Conservation (phyloP, 2,329 filamentous ascomycete species). For the Talaromyces sp. region DNA sequence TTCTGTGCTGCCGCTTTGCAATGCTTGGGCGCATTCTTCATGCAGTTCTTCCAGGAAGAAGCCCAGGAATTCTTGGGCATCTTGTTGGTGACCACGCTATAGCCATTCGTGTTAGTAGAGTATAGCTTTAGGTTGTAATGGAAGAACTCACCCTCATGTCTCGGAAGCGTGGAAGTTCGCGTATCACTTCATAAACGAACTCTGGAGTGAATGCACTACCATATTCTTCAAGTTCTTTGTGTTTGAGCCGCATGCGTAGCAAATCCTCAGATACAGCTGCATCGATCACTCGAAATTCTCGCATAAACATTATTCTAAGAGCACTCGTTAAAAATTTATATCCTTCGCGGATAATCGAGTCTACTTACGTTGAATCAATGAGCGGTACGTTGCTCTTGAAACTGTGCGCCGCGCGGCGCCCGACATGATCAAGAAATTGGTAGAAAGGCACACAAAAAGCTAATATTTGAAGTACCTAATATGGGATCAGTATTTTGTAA, state of each 20-base stretch:
- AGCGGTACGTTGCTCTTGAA: conserved; percentile 95
- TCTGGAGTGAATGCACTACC: conserved; percentile 89
- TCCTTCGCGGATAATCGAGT: not conserved
- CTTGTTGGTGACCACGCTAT: conserved; percentile 89
- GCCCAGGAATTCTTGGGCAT: conserved; percentile 93
- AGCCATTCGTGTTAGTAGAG: conserved; percentile 5
- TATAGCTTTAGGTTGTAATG: not conserved
- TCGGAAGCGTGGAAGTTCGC: conserved; percentile 77
- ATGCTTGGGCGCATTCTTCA: conserved; percentile 80
- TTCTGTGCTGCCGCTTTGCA: conserved; percentile 52
- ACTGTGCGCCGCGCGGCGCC: conserved; percentile 76
- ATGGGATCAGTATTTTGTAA: conserved; percentile 18
- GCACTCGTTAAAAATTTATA: conserved; percentile 11
- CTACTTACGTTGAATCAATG: conserved; percentile 80
- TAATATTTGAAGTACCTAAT: conserved; percentile 86
- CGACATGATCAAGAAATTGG: conserved; percentile 81
- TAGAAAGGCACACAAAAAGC: conserved; percentile 94
- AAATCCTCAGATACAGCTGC: conserved; percentile 70
- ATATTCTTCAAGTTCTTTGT: conserved; percentile 79
- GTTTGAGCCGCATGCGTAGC: conserved; percentile 68
- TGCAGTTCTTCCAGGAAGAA: conserved; percentile 89
- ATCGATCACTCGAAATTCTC: conserved; percentile 81
- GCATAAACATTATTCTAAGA: conserved; percentile 85
- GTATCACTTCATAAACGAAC: conserved; percentile 91
- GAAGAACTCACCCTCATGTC: conserved; percentile 71